Evolutionary conservation across 1,284 basidiomycete genomes (phyloP), one percentile per base, ranked within the genome.

Genomic region (Neonothopanus nambi): DNA sequence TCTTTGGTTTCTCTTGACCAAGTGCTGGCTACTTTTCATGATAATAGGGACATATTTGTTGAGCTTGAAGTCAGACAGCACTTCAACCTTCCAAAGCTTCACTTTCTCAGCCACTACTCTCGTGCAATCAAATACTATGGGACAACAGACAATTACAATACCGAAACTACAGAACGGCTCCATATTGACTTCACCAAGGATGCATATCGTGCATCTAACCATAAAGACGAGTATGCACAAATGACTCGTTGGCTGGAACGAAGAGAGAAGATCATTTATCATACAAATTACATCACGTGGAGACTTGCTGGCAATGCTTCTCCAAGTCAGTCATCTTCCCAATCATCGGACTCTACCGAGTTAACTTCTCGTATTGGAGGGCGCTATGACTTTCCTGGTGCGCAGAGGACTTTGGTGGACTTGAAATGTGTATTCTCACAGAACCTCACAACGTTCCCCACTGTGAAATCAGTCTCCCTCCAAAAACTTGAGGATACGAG

Each of bases 61-160:
- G 26, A 59, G 1, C 42, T 56, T 9, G 58, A 55, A 0, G 46
- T 61, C 9, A 60, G 61, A 2, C 30, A 59, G 2, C 42, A 67
- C 28, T 70, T 73, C 60, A 65, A 69, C 46, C 66, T 73, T 21
- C 68, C n/a, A n/a, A n/a, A n/a, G n/a, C n/a, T n/a, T n/a, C n/a
- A n/a, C n/a, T n/a, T n/a, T n/a, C n/a, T n/a, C n/a, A n/a, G n/a
- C n/a, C n/a, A n/a, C n/a, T n/a, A n/a, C n/a, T n/a, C n/a, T n/a
- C n/a, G n/a, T n/a, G n/a, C n/a, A n/a, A n/a, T n/a, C n/a, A n/a
- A n/a, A n/a, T n/a, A n/a, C n/a, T n/a, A n/a, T n/a, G n/a, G n/a
- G n/a, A n/a, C n/a, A n/a, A n/a, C n/a, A n/a, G n/a, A n/a, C n/a
- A n/a, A n/a, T n/a, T n/a, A n/a, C n/a, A n/a, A n/a, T n/a, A n/a